Conservation (phyloP, 2,329 filamentous ascomycete species). For the Aspergillus terreus region DNA sequence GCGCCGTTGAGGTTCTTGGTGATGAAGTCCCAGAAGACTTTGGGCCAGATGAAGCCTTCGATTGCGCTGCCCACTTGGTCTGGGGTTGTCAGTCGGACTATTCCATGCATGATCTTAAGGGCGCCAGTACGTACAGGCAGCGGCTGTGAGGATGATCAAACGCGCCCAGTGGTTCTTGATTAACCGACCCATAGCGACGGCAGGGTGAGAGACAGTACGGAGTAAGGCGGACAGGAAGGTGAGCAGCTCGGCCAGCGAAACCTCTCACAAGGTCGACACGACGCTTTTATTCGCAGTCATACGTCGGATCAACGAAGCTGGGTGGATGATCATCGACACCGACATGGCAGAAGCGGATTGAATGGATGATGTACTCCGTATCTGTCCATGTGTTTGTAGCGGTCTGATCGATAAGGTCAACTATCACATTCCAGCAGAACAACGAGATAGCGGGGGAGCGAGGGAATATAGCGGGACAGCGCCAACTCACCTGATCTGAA, state of each 20-base stretch:
- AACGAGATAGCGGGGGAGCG: slow-evolving; percentile 4
- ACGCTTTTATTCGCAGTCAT: slow-evolving; percentile 3
- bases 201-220: slow-evolving; percentile 1
- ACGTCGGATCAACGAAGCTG: slow-evolving; percentile 5
- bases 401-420: not conserved
- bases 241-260: slow-evolving; percentile 25
- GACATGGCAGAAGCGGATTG: slow-evolving; percentile 11
- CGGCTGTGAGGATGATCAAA: slow-evolving; percentile 84
- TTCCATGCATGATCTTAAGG: slow-evolving; percentile 6
- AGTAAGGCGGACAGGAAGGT: not conserved
- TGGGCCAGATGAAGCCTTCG: slow-evolving; percentile 95
- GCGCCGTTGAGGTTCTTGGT: slow-evolving; percentile 84
- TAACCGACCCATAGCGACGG: slow-evolving; percentile 80
- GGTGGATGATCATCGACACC: slow-evolving; percentile 5
- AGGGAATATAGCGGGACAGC: slow-evolving; percentile 5
- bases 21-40: slow-evolving; percentile 96
- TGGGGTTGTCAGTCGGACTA: slow-evolving; percentile 34
- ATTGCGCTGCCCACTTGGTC: slow-evolving; percentile 83
- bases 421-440: not conserved
- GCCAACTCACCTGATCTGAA: not conserved
- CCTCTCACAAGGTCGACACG: not conserved
- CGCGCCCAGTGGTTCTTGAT: slow-evolving; percentile 99
- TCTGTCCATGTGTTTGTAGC: not conserved
- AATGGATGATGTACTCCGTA: not conserved
- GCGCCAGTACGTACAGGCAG: slow-evolving; percentile 56